phyloP scores from a whole-genome alignment of 163 green algal species.

The Volvox carteri region DNA sequence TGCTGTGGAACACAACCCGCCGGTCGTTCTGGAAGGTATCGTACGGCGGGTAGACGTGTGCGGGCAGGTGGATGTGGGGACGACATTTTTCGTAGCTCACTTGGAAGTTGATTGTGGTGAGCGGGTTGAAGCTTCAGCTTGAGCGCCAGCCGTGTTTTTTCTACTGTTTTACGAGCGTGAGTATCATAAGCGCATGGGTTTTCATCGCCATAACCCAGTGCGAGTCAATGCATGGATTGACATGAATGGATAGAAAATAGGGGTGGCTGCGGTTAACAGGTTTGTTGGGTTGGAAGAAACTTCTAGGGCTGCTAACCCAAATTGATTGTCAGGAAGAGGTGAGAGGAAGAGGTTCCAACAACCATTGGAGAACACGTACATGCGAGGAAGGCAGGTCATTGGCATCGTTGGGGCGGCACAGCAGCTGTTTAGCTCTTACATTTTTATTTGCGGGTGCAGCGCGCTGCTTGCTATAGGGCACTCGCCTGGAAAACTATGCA shows the following conservation, averaged over 20 bases:
- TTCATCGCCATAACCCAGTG: too few relatives aligned
- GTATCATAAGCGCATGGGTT: too few relatives aligned
- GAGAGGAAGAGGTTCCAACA: background rate
- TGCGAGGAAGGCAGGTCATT: background rate
- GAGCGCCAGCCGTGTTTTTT: background rate
- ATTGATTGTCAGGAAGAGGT: background rate
- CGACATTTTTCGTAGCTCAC: background rate
- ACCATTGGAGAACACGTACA: background rate
- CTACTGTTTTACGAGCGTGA: too few relatives aligned
- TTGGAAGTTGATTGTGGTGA: background rate
- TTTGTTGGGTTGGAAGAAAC: too few relatives aligned
- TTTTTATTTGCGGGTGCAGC: too few relatives aligned
- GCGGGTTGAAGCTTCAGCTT: background rate
- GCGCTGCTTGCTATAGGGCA: too few relatives aligned
- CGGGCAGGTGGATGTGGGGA: background rate
- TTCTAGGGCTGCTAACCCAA: background rate
- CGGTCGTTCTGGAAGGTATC: constrained; percentile 45
- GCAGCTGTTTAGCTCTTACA: too few relatives aligned
- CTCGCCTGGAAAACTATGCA: background rate
- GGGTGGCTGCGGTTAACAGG: too few relatives aligned
- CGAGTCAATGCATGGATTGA: too few relatives aligned
- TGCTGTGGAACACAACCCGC: constrained; percentile 59
- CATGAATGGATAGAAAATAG: too few relatives aligned
- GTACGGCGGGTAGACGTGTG: background rate
- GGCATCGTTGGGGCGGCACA: background rate